Evolutionary conservation across 225 moss, liverwort and hornwort genomes (phyloP), one percentile per base, ranked within the genome.

Genomic region (Polytrichum formosum): DNA sequence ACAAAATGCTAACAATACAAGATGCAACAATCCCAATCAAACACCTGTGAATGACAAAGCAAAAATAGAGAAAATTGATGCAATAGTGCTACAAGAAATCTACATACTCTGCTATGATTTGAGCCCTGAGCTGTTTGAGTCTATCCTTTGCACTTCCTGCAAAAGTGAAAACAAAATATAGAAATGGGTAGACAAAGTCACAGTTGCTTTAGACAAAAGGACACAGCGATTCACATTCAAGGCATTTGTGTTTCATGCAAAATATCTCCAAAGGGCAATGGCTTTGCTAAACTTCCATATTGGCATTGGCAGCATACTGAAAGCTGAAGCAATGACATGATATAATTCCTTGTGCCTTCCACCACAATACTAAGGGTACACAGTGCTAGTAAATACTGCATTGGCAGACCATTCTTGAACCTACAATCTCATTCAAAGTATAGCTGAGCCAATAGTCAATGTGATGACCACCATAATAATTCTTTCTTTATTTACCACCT

Each of bases 101-200:
- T 53, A 73, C 91, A 68, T 87, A 94, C 94, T 92, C 88, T 46
- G 88, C 87, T 72, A 88, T 58, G 72, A 85, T 92, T 75, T 76
- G 87, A 28, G 73, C 81, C 80, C 78, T 83, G 23, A 94, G 83
- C 67, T 84, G 83, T 77, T 76, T 85, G 63, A 94, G 85, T 68
- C 82, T 88, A 78, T 88, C 83, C 76, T 79, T 88, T 46, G 73
- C 53, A 75, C 86, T 84, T 54, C 62, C 79, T 54, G 63, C 13
- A 54, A 79, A 79, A 79, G 79, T 30, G n/a, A 33, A 65, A 61
- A 2, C 23, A 62, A 10, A n/a, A 64, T 37, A 46, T 54, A 1
- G 5, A 53, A 8, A 5, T 18, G 67, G 13, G 20, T 18, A 68
- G 21, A 61, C 2, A n/a, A 59, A n/a, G 7, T 13, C 20, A 59